A percentile compares a stretch with the other conserved stretches of the same genome.
These are phyloP conservation scores for Tephrocybe sp. DNA, from an alignment of 768 basidiomycete genomes.

Conservation along the genomic window DNA sequence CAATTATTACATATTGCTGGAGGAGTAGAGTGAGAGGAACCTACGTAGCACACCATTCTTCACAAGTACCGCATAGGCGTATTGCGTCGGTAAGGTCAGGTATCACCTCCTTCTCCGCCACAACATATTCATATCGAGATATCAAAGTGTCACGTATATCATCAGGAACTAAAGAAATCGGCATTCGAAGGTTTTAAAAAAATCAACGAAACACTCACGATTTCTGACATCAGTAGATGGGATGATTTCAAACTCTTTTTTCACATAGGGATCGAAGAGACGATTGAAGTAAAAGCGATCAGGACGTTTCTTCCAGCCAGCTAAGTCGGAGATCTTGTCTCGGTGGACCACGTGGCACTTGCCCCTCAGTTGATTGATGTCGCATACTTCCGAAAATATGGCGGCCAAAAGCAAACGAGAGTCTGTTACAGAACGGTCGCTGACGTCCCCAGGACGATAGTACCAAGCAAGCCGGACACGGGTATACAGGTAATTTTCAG, in stretches of 20 bases:
- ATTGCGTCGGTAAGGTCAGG: constrained; percentile 85
- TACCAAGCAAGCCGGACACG: constrained; percentile 94
- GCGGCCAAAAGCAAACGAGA: constrained; percentile 90
- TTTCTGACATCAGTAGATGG: constrained; percentile 84
- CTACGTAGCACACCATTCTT: constrained; percentile 87
- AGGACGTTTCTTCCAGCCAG: constrained; percentile 90
- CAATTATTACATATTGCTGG: constrained; percentile 7
- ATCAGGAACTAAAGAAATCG: constrained; percentile 61
- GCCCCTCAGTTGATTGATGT: constrained; percentile 88
- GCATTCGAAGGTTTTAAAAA: constrained; percentile 16
- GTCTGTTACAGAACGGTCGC: constrained; percentile 87
- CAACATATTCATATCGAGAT: constrained; percentile 89
- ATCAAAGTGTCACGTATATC: constrained; percentile 75
- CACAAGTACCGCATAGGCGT: constrained; percentile 83
- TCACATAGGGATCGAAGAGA: constrained; percentile 96
- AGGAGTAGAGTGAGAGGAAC: constrained; percentile 27
- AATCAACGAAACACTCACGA: constrained; percentile 48
- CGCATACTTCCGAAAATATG: constrained; percentile 95
- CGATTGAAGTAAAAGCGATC: constrained; percentile 97
- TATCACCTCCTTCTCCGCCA: constrained; percentile 91
- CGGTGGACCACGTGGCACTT: constrained; percentile 93
- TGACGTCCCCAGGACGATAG: constrained; percentile 95
- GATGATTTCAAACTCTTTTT: constrained; percentile 96
- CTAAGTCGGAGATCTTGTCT: constrained; percentile 91
- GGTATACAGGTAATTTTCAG: constrained; percentile 66